A percentile compares a stretch with the other conserved stretches of the same genome.
Conservation (phyloP, 257 asterid genomes). For the Gentiana macrophylla region DNA sequence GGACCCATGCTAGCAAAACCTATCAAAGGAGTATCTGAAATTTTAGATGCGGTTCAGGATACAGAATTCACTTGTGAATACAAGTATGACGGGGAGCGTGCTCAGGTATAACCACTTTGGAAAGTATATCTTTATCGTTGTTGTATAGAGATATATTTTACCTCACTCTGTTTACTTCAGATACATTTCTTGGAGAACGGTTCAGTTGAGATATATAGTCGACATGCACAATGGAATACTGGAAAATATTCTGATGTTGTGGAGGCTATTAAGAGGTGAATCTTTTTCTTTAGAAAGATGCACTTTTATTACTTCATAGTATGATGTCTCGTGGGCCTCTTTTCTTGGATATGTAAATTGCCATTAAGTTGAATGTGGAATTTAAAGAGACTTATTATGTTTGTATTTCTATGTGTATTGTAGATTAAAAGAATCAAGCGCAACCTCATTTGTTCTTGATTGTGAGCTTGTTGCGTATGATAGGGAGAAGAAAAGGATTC, state of each 20-base stretch:
- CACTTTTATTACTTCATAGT: no score
- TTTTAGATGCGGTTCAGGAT: constrained; percentile 82
- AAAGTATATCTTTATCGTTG: neutral
- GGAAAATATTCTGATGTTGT: constrained; percentile 95
- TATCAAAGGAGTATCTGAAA: constrained; percentile 90
- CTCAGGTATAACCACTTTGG: constrained; percentile 52
- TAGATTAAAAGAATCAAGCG: constrained; percentile 69
- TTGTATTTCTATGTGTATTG: constrained; percentile 7
- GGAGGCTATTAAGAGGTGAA: constrained; percentile 16
- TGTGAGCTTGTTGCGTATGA: constrained; percentile 95
- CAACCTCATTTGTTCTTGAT: constrained; percentile 82
- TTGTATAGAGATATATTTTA: neutral
- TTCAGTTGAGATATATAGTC: constrained; percentile 90
- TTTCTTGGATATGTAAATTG: no score
- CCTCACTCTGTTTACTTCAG: constrained; percentile 22
- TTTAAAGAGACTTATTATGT: neutral
- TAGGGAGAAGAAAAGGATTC: constrained; percentile 82
- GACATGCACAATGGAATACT: constrained; percentile 88
- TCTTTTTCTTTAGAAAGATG: no score
- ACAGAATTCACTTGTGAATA: constrained; percentile 92
- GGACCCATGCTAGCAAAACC: constrained; percentile 99
- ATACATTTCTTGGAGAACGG: constrained; percentile 82
- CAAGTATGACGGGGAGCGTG: constrained; percentile 98
- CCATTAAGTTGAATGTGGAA: neutral
- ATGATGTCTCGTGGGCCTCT: no score